phyloP scores from a whole-genome alignment of 345 rosid genomes.

The Angophora floribunda region DNA sequence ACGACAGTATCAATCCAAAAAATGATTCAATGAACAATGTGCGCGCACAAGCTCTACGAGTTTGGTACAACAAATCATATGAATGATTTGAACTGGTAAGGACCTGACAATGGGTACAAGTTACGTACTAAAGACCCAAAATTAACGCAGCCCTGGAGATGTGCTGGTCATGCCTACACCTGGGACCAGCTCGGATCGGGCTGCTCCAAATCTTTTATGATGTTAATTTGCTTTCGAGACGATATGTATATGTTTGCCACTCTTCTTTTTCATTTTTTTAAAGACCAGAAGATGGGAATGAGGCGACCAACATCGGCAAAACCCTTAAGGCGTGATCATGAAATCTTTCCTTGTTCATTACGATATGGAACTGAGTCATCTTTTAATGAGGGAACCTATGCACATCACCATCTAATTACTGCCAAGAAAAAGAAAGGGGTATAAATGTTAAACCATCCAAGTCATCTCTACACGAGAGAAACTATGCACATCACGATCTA shows the following conservation, averaged over 20 bases:
- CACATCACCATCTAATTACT: not conserved
- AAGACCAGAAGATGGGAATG: not conserved
- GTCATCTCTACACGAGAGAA: not conserved
- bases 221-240: not conserved
- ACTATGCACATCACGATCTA: not conserved
- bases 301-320: not conserved
- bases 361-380: not conserved
- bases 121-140: not conserved
- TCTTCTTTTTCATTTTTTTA: not conserved
- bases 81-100: not conserved
- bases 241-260: not conserved
- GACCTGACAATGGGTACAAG: not conserved
- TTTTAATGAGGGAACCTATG: not conserved
- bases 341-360: not conserved
- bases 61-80: not conserved
- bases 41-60: not conserved
- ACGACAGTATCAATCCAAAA: not conserved
- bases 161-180: not conserved
- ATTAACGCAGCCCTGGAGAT: not conserved
- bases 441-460: no score
- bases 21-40: not conserved
- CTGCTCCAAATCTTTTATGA: not conserved
- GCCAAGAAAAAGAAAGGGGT: not conserved
- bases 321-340: not conserved
- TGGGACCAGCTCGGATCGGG: not conserved